Conservation (phyloP, 2,329 filamentous ascomycete species). For the Aspergillus hiratsukae region DNA sequence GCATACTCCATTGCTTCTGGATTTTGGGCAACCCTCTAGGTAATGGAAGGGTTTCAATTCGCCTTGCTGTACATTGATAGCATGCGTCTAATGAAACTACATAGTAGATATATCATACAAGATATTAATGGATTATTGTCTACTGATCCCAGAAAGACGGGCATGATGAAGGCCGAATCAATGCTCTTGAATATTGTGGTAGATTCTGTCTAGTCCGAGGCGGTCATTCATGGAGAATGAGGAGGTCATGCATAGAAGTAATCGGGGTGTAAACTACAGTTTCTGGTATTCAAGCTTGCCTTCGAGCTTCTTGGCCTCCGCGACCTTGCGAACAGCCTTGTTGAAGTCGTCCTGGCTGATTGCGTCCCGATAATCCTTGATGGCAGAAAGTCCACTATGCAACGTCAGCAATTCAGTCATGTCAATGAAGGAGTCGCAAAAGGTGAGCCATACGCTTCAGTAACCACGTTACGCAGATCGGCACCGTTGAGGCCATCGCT, state of each 20-base stretch:
- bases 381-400: slow-evolving; percentile 81
- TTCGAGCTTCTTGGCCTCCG: slow-evolving; percentile 96
- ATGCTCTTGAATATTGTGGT: not conserved
- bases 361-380: slow-evolving; percentile 94
- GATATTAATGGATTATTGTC: no score
- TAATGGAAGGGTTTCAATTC: not conserved
- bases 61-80: not conserved
- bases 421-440: not conserved
- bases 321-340: slow-evolving; percentile 96
- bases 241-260: no score
- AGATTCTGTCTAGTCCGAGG: slow-evolving; percentile 12
- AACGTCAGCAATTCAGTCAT: slow-evolving; percentile 13
- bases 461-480: slow-evolving; percentile 95
- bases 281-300: slow-evolving; percentile 98
- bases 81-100: not conserved
- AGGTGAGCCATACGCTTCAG: slow-evolving; percentile 74
- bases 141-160: no score
- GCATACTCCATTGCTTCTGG: not conserved
- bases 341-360: slow-evolving; percentile 99
- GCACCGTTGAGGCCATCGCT: slow-evolving; percentile 96
- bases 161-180: not conserved
- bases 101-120: not conserved
- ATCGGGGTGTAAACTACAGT: slow-evolving; percentile 52
- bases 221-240: slow-evolving; percentile 5
- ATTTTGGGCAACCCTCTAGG: not conserved